Evolutionary conservation across 1,284 basidiomycete species (phyloP), one percentile per base, ranked within the genome.

Genomic region (Vanrija sp.): DNA sequence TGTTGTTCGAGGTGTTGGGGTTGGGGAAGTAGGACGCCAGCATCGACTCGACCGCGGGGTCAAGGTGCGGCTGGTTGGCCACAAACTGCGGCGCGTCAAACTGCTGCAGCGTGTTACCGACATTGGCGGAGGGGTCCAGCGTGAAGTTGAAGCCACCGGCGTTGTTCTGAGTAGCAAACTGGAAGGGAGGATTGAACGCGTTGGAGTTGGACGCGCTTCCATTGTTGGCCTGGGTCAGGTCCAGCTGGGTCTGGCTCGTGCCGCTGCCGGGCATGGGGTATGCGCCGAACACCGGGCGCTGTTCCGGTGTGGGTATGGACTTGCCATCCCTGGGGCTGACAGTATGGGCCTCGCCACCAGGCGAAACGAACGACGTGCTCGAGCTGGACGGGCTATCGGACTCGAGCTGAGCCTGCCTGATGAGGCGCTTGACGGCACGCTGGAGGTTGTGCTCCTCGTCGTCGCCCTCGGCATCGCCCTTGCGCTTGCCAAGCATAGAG

Each of bases 341-440:
- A 26, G 44, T 9, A 49, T 46, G 44, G 3, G 46, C 34, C 21
- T 58, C 58, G 10, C 51, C 51, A 1, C 56, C 43, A 1, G 57
- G 62, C 5, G 58, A 60, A 9, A 54, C 56, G 28, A 64, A 55
- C 5, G 68, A 65, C 0, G 55, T 48, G 9, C 54, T 26, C 5
- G 61, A 38, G 18, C 40, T 47, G 0, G 51, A 61, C 2, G 72
- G 71, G 21, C 66, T 68, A 40, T 70, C 72, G 3, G 65, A 63
- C 53, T 74, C 73, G 6, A 75, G 63, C 50, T 69, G 67, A 14
- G 72, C 72, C 65, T 77, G 72, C 4, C 59, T 68, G 40, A 76
- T 75, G 18, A 77, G 69, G 49, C 74, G 75, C 64, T 76, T 77
- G 55, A 77, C 75, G 0, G 72, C 75, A 16, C 72, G 65, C 57